Percentiles rank a stretch among this genome's conserved stretches.
These are phyloP conservation scores for Pythium sukuiense DNA, from an alignment of 352 stramenopile species.

Conservation along the genomic window DNA sequence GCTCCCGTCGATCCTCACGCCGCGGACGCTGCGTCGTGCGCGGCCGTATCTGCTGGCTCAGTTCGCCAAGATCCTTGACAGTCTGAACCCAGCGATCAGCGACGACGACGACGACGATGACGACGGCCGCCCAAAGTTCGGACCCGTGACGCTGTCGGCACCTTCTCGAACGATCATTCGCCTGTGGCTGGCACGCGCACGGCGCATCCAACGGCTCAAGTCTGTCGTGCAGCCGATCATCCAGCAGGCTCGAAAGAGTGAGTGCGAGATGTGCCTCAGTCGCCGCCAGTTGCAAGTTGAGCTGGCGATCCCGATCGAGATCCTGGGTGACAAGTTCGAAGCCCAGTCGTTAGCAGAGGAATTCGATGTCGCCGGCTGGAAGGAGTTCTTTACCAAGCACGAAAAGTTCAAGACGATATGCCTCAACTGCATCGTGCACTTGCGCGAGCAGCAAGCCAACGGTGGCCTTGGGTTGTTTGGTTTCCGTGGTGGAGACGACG, in stretches of 20 bases:
- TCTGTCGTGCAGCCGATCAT: constrained; percentile 91
- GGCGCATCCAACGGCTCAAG: constrained; percentile 81
- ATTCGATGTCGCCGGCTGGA: constrained; percentile 94
- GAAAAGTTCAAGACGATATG: constrained; percentile 95
- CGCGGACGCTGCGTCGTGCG: constrained; percentile 87
- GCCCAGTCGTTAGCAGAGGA: constrained; percentile 84
- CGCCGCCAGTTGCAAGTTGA: constrained; percentile 94
- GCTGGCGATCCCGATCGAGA: constrained; percentile 89
- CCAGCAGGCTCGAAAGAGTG: constrained; percentile 86
- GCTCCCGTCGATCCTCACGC: constrained; percentile 94
- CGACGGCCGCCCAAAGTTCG: constrained; percentile 75
- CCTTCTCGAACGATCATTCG: constrained; percentile 91
- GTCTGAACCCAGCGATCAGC: constrained; percentile 93
- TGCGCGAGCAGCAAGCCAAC: constrained; percentile 44
- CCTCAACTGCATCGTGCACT: constrained; percentile 89
- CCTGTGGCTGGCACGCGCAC: constrained; percentile 89
- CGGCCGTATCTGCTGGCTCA: constrained; percentile 95
- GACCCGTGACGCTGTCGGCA: constrained; percentile 88
- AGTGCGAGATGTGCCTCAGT: constrained; percentile 95
- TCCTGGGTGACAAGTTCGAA: constrained; percentile 93
- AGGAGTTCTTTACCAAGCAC: constrained; percentile 93
- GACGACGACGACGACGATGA: constrained; percentile 91
- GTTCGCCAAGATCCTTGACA: constrained; percentile 95
- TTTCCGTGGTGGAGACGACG: constrained; percentile 5
- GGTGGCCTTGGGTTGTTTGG: constrained; percentile 31